phyloP scores from a whole-genome alignment of 176 grass and related monocot species.

The Alloteropsis semialata region DNA sequence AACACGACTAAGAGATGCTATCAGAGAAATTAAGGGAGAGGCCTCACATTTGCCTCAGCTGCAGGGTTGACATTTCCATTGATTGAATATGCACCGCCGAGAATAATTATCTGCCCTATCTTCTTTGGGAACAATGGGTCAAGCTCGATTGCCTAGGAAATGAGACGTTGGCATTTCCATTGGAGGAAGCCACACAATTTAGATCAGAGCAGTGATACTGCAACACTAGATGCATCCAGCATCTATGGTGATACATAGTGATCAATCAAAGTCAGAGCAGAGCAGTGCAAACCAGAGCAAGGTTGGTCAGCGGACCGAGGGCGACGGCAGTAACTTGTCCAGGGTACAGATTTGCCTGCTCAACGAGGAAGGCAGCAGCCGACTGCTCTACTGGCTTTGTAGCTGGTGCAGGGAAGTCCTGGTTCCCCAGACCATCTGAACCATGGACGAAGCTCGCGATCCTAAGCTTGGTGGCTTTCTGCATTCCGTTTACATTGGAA shows the following conservation, averaged over 20 bases:
- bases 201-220: not conserved
- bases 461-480: conserved; percentile 86
- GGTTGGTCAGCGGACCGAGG: conserved; percentile 87
- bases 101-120: conserved; percentile 89
- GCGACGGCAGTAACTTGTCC: conserved; percentile 75
- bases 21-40: conserved; percentile 5
- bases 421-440: conserved; percentile 73
- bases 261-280: not conserved
- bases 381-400: conserved; percentile 56
- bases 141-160: conserved; percentile 67
- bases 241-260: too few species aligned
- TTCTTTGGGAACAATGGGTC: conserved; percentile 72
- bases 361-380: conserved; percentile 68
- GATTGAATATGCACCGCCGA: conserved; percentile 90
- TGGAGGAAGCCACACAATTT: not conserved
- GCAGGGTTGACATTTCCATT: conserved; percentile 99
- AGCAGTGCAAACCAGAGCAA: conserved; percentile 64
- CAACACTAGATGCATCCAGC: not conserved
- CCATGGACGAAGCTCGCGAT: conserved; percentile 89
- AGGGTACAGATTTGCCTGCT: conserved; percentile 70
- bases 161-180: not conserved
- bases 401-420: conserved; percentile 62
- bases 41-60: conserved; percentile 78
- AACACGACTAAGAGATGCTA: not conserved
- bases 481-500: conserved; percentile 5